Evolutionary conservation across 2,329 filamentous ascomycete species (phyloP).

Genomic region (Aspergillus amoenus): DNA sequence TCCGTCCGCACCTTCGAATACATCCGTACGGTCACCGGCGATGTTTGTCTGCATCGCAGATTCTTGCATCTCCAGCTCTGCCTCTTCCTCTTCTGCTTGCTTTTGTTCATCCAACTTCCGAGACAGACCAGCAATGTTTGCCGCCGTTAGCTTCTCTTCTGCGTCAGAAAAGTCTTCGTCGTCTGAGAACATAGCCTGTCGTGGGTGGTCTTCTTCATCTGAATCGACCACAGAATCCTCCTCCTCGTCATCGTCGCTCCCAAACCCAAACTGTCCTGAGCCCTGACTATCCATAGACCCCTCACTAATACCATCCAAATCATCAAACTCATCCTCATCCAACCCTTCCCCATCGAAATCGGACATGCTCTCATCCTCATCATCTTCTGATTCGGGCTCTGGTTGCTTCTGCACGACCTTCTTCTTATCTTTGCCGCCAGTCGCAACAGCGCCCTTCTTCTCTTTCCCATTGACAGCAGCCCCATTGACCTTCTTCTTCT

Average conservation of each 20-base stretch:
- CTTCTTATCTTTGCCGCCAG: conserved; percentile 23
- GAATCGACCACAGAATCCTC: conserved; percentile 67
- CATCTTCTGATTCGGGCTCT: conserved; percentile 37
- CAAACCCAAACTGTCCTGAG: conserved; percentile 41
- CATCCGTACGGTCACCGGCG: conserved; percentile 68
- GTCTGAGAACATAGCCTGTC: conserved; percentile 83
- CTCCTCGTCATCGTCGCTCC: conserved; percentile 54
- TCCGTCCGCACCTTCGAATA: conserved; percentile 51
- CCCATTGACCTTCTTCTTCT: conserved; percentile 37
- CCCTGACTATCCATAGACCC: conserved; percentile 52
- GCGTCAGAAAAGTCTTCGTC: conserved; percentile 86
- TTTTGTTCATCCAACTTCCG: conserved; percentile 76
- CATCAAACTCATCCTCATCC: conserved; percentile 49
- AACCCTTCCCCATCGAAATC: conserved; percentile 36
- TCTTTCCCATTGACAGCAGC: conserved; percentile 26
- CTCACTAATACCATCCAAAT: conserved; percentile 41
- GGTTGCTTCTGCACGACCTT: conserved; percentile 39
- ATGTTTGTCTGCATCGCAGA: conserved; percentile 92
- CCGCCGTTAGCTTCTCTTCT: conserved; percentile 87
- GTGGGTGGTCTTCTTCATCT: conserved; percentile 59
- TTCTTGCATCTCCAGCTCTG: conserved; percentile 81
- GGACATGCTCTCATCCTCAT: conserved; percentile 41
- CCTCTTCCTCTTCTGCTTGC: conserved; percentile 77
- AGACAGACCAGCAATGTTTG: conserved; percentile 92
- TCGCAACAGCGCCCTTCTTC: conserved; percentile 2